Percentiles rank a stretch among this genome's conserved stretches.
Conservation (phyloP, 1,139 yeast species). For the Zygosaccharomyces sapae region DNA sequence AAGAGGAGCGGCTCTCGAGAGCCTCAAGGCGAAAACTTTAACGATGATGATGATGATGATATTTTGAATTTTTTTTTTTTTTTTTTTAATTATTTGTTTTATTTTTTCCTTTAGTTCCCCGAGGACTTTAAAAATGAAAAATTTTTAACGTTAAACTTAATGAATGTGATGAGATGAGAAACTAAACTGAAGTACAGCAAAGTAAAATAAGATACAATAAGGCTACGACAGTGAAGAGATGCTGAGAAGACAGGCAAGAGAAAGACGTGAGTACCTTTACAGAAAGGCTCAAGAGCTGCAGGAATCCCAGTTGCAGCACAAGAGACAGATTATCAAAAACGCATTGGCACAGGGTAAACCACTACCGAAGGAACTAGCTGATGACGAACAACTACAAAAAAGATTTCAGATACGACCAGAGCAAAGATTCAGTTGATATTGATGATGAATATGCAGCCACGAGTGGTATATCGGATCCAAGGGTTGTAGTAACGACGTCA, state of each 20-base stretch:
- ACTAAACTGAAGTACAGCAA: not conserved
- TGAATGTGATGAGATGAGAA: conserved; percentile 1
- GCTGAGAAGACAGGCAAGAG: conserved; percentile 93
- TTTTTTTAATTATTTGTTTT: not conserved
- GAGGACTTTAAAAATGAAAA: not conserved
- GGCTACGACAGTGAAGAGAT: conserved; percentile 26
- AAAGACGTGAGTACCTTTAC: conserved; percentile 87
- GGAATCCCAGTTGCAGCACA: conserved; percentile 79
- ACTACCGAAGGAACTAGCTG: conserved; percentile 82
- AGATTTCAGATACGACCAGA: conserved; percentile 71
- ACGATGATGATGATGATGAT: not conserved
- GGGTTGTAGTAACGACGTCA: conserved; percentile 86
- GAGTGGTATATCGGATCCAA: conserved; percentile 90
- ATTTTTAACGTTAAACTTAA: not conserved
- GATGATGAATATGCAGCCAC: conserved; percentile 91
- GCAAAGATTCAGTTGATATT: conserved; percentile 51
- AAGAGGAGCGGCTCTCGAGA: conserved; percentile 29
- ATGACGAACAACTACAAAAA: conserved; percentile 71
- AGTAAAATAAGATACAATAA: conserved; percentile 7
- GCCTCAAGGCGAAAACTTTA: conserved; percentile 14
- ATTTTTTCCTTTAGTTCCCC: conserved; percentile 3
- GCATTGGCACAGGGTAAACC: conserved; percentile 92
- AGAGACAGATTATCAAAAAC: conserved; percentile 78
- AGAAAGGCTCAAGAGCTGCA: conserved; percentile 85
- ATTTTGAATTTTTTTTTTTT: no score